Evolutionary conservation across 352 stramenopile genomes (phyloP).

Genomic region (Lagenidium giganteum): DNA sequence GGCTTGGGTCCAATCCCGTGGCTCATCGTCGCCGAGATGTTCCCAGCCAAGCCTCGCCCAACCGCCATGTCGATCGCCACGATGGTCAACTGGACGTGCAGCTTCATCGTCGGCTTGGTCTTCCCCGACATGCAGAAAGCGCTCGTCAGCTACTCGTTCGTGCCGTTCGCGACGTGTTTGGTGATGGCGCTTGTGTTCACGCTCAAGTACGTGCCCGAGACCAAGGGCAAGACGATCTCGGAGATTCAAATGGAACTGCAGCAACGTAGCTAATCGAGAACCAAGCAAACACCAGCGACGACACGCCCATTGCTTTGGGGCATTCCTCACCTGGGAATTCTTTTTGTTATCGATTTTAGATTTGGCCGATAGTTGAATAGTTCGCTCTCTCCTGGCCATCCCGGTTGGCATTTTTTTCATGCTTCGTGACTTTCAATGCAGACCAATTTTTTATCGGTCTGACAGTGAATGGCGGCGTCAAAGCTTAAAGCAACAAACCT

Average conservation of each 20-base stretch:
- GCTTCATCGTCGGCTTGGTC: slow-evolving; percentile 91
- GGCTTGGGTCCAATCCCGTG: slow-evolving; percentile 91
- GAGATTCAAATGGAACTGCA: slow-evolving; percentile 64
- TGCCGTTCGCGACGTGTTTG: slow-evolving; percentile 85
- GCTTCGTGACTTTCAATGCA: too few species aligned
- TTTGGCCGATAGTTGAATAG: too few species aligned
- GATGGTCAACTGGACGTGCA: slow-evolving; percentile 95
- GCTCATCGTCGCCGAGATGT: slow-evolving; percentile 97
- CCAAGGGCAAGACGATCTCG: slow-evolving; percentile 79
- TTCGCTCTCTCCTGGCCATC: too few species aligned
- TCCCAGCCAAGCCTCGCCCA: slow-evolving; percentile 90
- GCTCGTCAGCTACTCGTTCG: slow-evolving; percentile 87
- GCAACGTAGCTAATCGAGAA: slow-evolving; percentile 14
- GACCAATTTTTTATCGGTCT: too few species aligned
- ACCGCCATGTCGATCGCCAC: slow-evolving; percentile 88
- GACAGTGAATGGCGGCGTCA: too few species aligned
- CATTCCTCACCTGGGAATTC: too few species aligned
- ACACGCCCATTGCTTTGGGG: too few species aligned
- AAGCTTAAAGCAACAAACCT: too few species aligned
- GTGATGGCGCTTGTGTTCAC: slow-evolving; percentile 75
- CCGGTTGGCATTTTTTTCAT: too few species aligned
- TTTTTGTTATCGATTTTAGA: too few species aligned
- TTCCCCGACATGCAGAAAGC: slow-evolving; percentile 90
- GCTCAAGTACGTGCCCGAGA: slow-evolving; percentile 87
- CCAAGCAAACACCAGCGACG: too few species aligned